Percentiles rank a stretch among this genome's conserved stretches.
These are phyloP conservation scores for Linnemannia zychae DNA, from an alignment of 192 early-diverging fungal species.

Conservation along the genomic window DNA sequence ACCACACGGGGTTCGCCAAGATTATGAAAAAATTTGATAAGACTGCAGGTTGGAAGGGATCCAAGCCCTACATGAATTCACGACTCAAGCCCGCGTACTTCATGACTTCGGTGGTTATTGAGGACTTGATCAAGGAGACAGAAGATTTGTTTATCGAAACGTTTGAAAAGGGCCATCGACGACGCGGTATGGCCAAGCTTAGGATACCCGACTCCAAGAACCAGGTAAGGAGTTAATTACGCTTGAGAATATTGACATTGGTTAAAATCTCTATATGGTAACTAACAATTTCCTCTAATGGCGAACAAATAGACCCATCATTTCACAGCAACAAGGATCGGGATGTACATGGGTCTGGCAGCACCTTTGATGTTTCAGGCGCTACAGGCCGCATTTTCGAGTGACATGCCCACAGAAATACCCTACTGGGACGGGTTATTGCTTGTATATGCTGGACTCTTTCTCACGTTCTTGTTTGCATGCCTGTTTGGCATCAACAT, in stretches of 20 bases:
- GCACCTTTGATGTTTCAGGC: slow-evolving; percentile 66
- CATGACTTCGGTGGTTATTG: slow-evolving; percentile 66
- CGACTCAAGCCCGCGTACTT: slow-evolving; percentile 60
- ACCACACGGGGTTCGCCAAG: slow-evolving; percentile 72
- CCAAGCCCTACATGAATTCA: slow-evolving; percentile 31
- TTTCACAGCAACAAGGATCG: slow-evolving; percentile 68
- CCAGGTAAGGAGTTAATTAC: slow-evolving; percentile 22
- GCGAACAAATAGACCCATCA: slow-evolving; percentile 43
- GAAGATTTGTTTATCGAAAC: slow-evolving; percentile 75
- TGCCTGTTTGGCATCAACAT: slow-evolving; percentile 78
- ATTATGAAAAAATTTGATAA: slow-evolving; percentile 87
- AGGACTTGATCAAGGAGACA: slow-evolving; percentile 71
- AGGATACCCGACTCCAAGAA: slow-evolving; percentile 65
- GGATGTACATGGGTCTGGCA: slow-evolving; percentile 72
- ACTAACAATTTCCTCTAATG: neutral
- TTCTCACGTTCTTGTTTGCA: slow-evolving; percentile 71
- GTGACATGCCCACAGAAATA: slow-evolving; percentile 25
- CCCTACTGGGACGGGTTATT: slow-evolving; percentile 57
- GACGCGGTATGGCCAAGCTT: slow-evolving; percentile 75
- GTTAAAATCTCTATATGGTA: neutral
- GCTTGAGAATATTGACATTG: neutral
- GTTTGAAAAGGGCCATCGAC: slow-evolving; percentile 76
- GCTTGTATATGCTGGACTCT: slow-evolving; percentile 78
- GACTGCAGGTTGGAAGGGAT: slow-evolving; percentile 56
- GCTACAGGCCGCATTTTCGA: slow-evolving; percentile 52